A percentile compares a stretch with the other conserved stretches of the same genome.
Conservation (phyloP, 2,329 filamentous ascomycete species). For the Cladosporium colombiae region DNA sequence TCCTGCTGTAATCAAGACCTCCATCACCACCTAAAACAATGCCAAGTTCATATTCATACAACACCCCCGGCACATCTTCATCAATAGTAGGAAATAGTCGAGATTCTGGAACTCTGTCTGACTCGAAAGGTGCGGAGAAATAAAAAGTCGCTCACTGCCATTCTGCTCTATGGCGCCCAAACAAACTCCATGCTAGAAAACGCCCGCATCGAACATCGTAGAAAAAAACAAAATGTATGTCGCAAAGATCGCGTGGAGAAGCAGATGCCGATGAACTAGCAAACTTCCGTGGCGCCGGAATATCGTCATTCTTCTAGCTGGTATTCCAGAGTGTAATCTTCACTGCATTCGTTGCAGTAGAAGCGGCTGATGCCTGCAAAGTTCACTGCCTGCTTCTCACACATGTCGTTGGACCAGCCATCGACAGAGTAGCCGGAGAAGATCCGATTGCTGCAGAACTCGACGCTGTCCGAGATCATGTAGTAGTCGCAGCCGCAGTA, state of each 20-base stretch:
- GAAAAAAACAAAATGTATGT: not conserved
- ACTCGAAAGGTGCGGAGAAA: not conserved
- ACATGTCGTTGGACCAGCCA: slow-evolving; percentile 50
- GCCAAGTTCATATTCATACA: not conserved
- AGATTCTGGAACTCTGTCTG: not conserved
- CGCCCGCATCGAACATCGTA: not conserved
- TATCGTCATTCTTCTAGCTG: slow-evolving; percentile 41
- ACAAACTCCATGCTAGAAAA: not conserved
- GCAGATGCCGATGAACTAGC: not conserved
- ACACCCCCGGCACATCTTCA: not conserved
- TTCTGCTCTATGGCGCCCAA: not conserved
- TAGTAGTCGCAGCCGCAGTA: slow-evolving; percentile 53
- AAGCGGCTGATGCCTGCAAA: slow-evolving; percentile 48
- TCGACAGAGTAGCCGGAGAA: slow-evolving; percentile 51
- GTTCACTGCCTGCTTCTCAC: slow-evolving; percentile 30
- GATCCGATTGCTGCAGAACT: slow-evolving; percentile 47
- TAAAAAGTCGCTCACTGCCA: not conserved
- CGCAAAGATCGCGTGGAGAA: not conserved
- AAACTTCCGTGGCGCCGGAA: not conserved
- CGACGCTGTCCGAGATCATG: slow-evolving; percentile 49
- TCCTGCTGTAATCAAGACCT: not conserved
- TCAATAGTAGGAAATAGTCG: not conserved
- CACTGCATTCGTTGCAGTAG: slow-evolving; percentile 47
- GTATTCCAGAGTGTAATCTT: slow-evolving; percentile 46
- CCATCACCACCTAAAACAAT: not conserved